Conservation (phyloP, 2,329 filamentous ascomycete species). For the Alternaria sp. region DNA sequence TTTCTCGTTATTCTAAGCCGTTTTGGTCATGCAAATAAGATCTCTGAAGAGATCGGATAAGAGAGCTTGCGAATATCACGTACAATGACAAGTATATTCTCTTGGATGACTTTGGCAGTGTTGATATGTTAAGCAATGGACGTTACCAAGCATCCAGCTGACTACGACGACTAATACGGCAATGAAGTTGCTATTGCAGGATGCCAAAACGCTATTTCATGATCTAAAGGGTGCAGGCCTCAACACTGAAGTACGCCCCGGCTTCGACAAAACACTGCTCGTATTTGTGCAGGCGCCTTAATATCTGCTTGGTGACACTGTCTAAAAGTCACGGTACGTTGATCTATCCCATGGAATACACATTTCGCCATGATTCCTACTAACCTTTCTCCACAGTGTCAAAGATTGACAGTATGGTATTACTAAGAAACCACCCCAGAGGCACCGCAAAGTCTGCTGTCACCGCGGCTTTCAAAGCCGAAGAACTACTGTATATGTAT, state of each 20-base stretch:
- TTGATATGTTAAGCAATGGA: slow-evolving; percentile 30
- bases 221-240: slow-evolving; percentile 42
- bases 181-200: slow-evolving; percentile 31
- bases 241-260: slow-evolving; percentile 44
- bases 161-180: slow-evolving; percentile 20
- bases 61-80: slow-evolving; percentile 33
- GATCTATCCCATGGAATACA: not conserved
- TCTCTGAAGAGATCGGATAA: slow-evolving; percentile 36
- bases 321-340: slow-evolving; percentile 44
- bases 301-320: slow-evolving; percentile 43
- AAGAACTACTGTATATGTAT: slow-evolving; percentile 79
- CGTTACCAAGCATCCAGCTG: not conserved
- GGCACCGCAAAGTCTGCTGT: slow-evolving; percentile 46
- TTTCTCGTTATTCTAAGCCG: not conserved
- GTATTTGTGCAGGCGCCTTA: slow-evolving; percentile 43
- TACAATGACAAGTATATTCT: slow-evolving; percentile 49
- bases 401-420: slow-evolving; percentile 88
- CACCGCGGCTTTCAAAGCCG: slow-evolving; percentile 77
- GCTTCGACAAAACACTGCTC: slow-evolving; percentile 43
- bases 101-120: slow-evolving; percentile 40
- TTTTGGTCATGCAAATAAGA: slow-evolving; percentile 28
- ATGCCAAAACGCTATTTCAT: slow-evolving; percentile 31
- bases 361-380: not conserved
- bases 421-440: slow-evolving; percentile 66
- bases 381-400: slow-evolving; percentile 60